Evolutionary conservation across 1,284 basidiomycete species (phyloP), one percentile per base, ranked within the genome.

Genomic region (Ceratorhiza oryzae-sativae): DNA sequence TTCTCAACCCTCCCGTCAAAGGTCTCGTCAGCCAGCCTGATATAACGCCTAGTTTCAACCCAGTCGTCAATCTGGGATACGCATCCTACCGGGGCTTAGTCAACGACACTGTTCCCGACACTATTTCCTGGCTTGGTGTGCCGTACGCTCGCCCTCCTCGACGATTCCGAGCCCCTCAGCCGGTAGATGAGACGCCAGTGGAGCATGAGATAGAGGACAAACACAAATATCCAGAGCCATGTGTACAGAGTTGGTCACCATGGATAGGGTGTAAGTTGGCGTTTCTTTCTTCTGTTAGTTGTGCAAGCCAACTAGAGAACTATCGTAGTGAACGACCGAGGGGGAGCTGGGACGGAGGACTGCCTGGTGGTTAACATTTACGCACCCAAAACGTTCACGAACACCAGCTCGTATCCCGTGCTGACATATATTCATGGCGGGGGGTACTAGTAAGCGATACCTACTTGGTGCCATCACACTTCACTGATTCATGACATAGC

Each of bases 311-410:
- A 34, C 45, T 49, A 20, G 23, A 18, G 20, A 2, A 25, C n/a
- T 48, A 48, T 70, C 13, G 6, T 39, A 85, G 83, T 68, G 59
- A 84, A 84, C 25, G 85, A 86, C 77, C 83, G 82, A 55, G 87
- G 87, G 42, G 88, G 87, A 49, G 85, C 86, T 1, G 87, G 88
- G 13, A 86, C 84, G 62, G 88, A 90, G 74, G 83, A 84, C 74
- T 84, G 83, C 72, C 77, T 84, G 48, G 82, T 82, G 59, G 76
- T 84, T 30, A 84, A 84, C 73, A 78, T 83, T 8, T 84, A 83
- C 71, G 76, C 80, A n/a, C 81, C 82, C 4, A 70, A 34, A 32
- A 75, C 76, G 0, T 76, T 77, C 18, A 79, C 79, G 13, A 79
- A 77, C n/a, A 75, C 75, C n/a, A 77, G 77, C 42, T 67, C 45